Evolutionary conservation across 352 stramenopile genomes (phyloP), one percentile per base, ranked within the genome.

Genomic region (Phytopythium delawarense): DNA sequence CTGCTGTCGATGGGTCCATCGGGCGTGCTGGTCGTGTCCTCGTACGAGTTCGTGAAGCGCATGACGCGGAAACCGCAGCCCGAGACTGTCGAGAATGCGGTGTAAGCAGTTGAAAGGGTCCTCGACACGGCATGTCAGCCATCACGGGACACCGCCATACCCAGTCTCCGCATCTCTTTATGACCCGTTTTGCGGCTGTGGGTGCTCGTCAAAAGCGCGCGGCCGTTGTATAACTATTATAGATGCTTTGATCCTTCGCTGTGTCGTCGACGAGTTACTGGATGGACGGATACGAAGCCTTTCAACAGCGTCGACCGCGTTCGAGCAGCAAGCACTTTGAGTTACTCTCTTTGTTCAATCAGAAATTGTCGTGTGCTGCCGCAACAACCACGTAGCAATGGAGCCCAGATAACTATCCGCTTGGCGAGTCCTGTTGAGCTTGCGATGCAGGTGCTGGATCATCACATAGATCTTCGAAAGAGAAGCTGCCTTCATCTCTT

Each of bases 11-110:
- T 92, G 74, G 87, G 82, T 1, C 88, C 88, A 39, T 95, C 86
- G 1, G 88, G 88, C 23, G 75, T 95, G 50, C 74, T 96, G 35
- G 78, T 96, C 66, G 84, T 96, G 55, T 87, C 88, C 16, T 92
- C 88, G 25, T 96, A 96, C 71, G 88, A 96, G 71, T 91, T 96
- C 53, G 84, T 96, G 56, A 96, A 96, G 78, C 85, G 88, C 60
- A 79, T 91, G 68, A 91, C 83, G 25, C 76, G 79, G 57, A 92
- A 86, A 63, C 71, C 76, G 18, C 71, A 75, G 7, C 51, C 70
- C 12, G 72, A 87, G 46, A 37, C 63, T 13, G 63, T 61, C 48
- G 46, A 54, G 1, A 23, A 18, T 28, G 42, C 30, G 15, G 20
- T 3, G 30, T 62, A 45, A 62, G 42, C 18, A 20, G 32, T 13